Evolutionary conservation across 495 filamentous ascomycete genomes (phyloP).

Genomic region (Delitschia confertaspora): DNA sequence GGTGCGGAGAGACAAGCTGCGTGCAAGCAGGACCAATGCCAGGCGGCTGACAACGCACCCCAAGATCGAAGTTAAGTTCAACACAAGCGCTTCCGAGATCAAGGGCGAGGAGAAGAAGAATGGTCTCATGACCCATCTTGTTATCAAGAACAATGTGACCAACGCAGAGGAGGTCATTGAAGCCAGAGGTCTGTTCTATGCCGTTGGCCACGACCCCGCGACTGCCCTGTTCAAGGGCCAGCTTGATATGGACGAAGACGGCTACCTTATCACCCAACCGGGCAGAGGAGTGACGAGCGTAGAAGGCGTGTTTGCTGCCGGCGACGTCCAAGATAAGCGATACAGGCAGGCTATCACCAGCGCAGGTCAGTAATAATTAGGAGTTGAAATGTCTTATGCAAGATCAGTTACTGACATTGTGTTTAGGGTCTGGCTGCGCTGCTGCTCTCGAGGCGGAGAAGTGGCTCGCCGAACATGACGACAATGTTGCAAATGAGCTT

Average conservation of each 20-base stretch:
- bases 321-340: constrained; percentile 96
- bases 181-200: constrained; percentile 94
- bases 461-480: constrained; percentile 67
- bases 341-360: constrained; percentile 97
- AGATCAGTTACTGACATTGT: constrained; percentile 32
- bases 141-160: constrained; percentile 66
- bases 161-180: constrained; percentile 72
- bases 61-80: constrained; percentile 83
- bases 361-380: constrained; percentile 58
- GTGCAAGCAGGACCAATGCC: constrained; percentile 87
- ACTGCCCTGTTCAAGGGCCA: constrained; percentile 80
- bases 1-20: constrained; percentile 74
- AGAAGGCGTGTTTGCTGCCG: constrained; percentile 90
- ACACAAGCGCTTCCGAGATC: constrained; percentile 70
- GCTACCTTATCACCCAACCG: constrained; percentile 81
- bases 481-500: constrained; percentile 37
- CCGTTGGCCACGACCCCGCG: constrained; percentile 92
- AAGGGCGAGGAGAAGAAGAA: constrained; percentile 65
- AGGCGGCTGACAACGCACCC: constrained; percentile 69
- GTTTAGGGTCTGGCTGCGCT: constrained; percentile 80
- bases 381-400: neutral
- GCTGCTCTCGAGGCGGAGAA: constrained; percentile 94
- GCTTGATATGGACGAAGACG: constrained; percentile 74
- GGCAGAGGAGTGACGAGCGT: constrained; percentile 83
- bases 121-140: constrained; percentile 76